A percentile compares a stretch with the other conserved stretches of the same genome.
Evolutionary conservation across 192 early-diverging fungal genomes (phyloP).

Genomic region (Pilaira anomala): DNA sequence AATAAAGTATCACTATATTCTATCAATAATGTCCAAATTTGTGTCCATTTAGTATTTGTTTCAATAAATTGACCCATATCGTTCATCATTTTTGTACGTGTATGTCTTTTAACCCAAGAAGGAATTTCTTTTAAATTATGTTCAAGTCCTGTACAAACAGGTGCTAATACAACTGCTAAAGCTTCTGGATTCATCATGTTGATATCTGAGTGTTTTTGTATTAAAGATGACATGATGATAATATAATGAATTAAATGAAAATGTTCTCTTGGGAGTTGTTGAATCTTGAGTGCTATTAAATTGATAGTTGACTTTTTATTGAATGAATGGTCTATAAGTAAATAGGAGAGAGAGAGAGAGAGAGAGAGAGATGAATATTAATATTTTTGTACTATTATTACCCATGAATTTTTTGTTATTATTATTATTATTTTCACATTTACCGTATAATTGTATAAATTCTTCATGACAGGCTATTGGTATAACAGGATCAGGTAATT

Average conservation of each 20-base stretch:
- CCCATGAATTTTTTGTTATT: background rate
- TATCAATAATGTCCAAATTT: conserved; percentile 29
- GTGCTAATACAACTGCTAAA: conserved; percentile 32
- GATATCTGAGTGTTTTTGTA: conserved; percentile 24
- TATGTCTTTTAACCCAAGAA: conserved; percentile 12
- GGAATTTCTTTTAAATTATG: conserved; percentile 22
- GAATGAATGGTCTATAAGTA: background rate
- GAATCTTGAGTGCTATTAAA: background rate
- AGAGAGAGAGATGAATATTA: no score
- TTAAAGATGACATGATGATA: conserved; percentile 14
- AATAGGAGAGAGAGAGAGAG: no score
- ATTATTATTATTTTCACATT: background rate
- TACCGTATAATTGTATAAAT: conserved; percentile 18
- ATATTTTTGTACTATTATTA: background rate
- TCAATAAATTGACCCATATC: conserved; percentile 20
- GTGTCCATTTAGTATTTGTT: conserved; percentile 29
- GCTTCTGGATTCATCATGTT: conserved; percentile 38
- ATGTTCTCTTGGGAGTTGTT: conserved; percentile 21
- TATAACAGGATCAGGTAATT: conserved; percentile 32
- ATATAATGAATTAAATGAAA: conserved; percentile 24
- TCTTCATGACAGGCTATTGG: conserved; percentile 21
- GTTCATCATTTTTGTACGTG: conserved; percentile 14
- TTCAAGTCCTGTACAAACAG: conserved; percentile 33
- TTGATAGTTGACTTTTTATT: background rate
- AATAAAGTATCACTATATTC: conserved; percentile 13